phyloP scores from a whole-genome alignment of 768 basidiomycete genomes.

The Lanmaoa rubissima region DNA sequence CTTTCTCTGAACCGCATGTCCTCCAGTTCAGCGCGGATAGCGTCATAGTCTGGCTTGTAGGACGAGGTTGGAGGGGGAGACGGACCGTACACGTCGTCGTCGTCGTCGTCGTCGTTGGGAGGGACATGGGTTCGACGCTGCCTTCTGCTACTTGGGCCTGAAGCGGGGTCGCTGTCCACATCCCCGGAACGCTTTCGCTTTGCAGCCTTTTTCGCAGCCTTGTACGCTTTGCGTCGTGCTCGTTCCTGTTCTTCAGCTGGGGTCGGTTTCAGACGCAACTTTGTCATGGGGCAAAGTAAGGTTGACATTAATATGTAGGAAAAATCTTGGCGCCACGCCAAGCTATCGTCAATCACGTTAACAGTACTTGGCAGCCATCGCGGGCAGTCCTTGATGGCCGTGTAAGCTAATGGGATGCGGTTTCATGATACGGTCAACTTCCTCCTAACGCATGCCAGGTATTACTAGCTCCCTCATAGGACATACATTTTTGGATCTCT shows the following conservation, averaged over 20 bases:
- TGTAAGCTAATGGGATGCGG: too few species aligned
- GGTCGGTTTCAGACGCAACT: constrained; percentile 62
- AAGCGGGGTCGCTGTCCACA: neutral
- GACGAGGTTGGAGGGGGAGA: constrained; percentile 24
- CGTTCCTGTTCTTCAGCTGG: constrained; percentile 54
- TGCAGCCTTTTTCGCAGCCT: constrained; percentile 51
- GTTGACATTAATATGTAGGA: too few species aligned
- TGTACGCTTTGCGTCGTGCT: constrained; percentile 40
- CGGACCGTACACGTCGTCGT: neutral
- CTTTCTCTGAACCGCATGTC: constrained; percentile 69
- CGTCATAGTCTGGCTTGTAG: constrained; percentile 44
- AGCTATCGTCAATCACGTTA: too few species aligned
- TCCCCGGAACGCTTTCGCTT: constrained; percentile 24
- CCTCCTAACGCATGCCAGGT: too few species aligned
- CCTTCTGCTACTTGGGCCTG: neutral
- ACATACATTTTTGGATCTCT: too few species aligned
- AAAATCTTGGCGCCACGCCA: too few species aligned
- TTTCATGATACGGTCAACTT: too few species aligned
- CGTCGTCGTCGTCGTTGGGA: neutral
- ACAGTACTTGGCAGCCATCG: too few species aligned
- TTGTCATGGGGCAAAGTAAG: constrained; percentile 33
- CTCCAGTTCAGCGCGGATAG: constrained; percentile 54
- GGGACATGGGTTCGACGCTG: neutral
- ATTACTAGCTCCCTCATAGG: too few species aligned
- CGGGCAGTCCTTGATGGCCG: too few species aligned